Evolutionary conservation across 176 grass and related monocot species (phyloP).

Genomic region (Tuctoria greenei): DNA sequence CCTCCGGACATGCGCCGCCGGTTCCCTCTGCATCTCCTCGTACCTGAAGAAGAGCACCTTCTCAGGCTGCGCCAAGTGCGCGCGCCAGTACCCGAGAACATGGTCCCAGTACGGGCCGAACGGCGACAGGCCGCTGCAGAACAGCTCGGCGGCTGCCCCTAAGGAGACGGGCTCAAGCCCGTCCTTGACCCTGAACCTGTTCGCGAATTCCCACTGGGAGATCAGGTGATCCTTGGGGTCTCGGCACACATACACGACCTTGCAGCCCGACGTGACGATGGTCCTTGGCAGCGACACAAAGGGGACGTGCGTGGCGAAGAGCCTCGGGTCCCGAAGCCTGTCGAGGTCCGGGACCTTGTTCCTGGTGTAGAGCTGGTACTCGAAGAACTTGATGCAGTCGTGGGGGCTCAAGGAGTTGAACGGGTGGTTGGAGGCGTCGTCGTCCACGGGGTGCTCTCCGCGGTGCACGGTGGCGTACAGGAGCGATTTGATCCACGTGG

Average conservation of each 20-base stretch:
- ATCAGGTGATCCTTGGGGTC: conserved; percentile 33
- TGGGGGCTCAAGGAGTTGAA: conserved; percentile 16
- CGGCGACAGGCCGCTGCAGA: conserved; percentile 1
- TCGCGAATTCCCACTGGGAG: background rate
- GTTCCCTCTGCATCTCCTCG: conserved; percentile 9
- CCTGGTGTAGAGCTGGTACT: conserved; percentile 5
- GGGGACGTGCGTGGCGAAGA: conserved; percentile 39
- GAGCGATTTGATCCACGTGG: conserved; percentile 31
- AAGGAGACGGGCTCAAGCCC: background rate
- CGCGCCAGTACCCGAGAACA: conserved; percentile 33
- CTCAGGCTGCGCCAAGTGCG: background rate
- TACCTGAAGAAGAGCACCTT: conserved; percentile 42
- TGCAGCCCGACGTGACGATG: background rate
- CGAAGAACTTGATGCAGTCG: conserved; percentile 27
- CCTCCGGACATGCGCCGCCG: background rate
- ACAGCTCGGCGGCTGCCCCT: background rate
- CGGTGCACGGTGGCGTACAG: conserved; percentile 33
- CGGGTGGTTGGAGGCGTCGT: conserved; percentile 2
- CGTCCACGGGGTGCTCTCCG: background rate
- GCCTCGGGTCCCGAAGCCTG: conserved; percentile 24
- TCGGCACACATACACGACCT: conserved; percentile 30
- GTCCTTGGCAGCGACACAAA: conserved; percentile 18
- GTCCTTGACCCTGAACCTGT: background rate
- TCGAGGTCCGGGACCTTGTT: background rate
- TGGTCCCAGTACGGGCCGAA: conserved; percentile 34